Evolutionary conservation across 2,329 filamentous ascomycete species (phyloP).

Genomic region (Exophiala sideris): DNA sequence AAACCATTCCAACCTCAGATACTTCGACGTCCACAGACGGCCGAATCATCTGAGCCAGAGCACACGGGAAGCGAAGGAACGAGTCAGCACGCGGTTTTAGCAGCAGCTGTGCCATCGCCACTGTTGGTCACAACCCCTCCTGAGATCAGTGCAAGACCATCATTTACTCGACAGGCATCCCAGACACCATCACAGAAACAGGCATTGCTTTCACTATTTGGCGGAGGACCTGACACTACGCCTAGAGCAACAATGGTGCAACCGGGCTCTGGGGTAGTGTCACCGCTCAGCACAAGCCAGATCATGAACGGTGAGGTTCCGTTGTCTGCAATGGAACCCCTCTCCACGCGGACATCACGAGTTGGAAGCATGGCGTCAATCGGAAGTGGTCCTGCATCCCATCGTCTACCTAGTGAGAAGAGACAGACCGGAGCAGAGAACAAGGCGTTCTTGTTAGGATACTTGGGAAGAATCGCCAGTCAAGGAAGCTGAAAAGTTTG

Average conservation of each 20-base stretch:
- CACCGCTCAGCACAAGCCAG: constrained; percentile 21
- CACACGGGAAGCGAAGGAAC: constrained; percentile 16
- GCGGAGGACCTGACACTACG: constrained; percentile 37
- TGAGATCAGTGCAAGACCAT: constrained; percentile 2
- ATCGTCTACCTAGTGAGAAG: constrained; percentile 51
- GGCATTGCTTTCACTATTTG: constrained; percentile 61
- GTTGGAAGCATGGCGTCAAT: constrained; percentile 27
- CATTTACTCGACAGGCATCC: constrained; percentile 18
- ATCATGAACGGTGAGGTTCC: constrained; percentile 23
- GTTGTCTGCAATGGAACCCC: constrained; percentile 27
- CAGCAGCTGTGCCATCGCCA: constrained; percentile 2
- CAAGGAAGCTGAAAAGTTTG: constrained; percentile 16
- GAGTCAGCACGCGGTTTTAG: neutral
- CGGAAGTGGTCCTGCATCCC: constrained; percentile 19
- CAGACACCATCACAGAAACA: constrained; percentile 40
- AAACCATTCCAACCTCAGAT: constrained; percentile 55
- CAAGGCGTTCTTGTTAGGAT: constrained; percentile 72
- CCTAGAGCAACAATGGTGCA: constrained; percentile 7
- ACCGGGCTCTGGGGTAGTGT: constrained; percentile 19
- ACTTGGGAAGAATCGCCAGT: constrained; percentile 53
- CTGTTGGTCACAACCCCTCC: neutral
- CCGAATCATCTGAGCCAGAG: constrained; percentile 22
- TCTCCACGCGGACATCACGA: constrained; percentile 26
- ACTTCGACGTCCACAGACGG: constrained; percentile 48
- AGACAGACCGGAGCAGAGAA: constrained; percentile 60